Base-by-base conservation (phyloP, 768 basidiomycete genomes). In the Boletus bicolor region DNA sequence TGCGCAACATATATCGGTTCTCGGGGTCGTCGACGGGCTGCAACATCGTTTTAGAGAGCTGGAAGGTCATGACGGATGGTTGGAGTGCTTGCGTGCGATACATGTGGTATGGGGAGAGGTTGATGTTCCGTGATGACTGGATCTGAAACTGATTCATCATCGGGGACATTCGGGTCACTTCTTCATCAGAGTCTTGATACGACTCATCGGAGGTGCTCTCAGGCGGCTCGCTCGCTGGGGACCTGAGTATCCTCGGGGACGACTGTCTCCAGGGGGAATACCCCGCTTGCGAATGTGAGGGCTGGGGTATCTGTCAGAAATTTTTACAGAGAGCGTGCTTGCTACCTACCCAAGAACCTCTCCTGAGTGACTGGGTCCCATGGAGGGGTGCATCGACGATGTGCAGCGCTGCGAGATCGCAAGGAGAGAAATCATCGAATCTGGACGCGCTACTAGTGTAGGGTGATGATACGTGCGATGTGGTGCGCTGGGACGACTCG, bases 81-180 rank as follows among this genome's bases (percentile, higher is more conserved):
- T 59, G 62, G 38, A 63, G 60, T 5, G 63, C 47, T 38, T 59
- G 67, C 8, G 56, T 32, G 10, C 17, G 56, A 45, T 57, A 35
- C 36, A 36, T 44, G 38, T 60, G 57, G 3, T 51, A 44, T 15
- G 54, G 44, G 12, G 55, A 26, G 34, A 34, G 44, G 47, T 49
- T 48, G 44, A 55, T 12, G 49, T 44, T 53, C 36, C 57, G 55
- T 15, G 60, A 55, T 9, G 65, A 51, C 26, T 52, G 67, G 24
- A 71, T 39, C 49, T 72, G 70, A 19, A 73, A 73, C 48, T 63
- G 61, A 43, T 62, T 66, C 61, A 68, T 60, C 70, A 73, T 66
- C 48, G 68, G 72, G 2, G 57, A 71, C 65, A 73, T 72, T 28
- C 48, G 46, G 44, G 41, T 61, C 42, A 12, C 48, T 28, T 69